Conservation (phyloP, 2,329 filamentous ascomycete species). For the Pseudopithomyces chartarum region DNA sequence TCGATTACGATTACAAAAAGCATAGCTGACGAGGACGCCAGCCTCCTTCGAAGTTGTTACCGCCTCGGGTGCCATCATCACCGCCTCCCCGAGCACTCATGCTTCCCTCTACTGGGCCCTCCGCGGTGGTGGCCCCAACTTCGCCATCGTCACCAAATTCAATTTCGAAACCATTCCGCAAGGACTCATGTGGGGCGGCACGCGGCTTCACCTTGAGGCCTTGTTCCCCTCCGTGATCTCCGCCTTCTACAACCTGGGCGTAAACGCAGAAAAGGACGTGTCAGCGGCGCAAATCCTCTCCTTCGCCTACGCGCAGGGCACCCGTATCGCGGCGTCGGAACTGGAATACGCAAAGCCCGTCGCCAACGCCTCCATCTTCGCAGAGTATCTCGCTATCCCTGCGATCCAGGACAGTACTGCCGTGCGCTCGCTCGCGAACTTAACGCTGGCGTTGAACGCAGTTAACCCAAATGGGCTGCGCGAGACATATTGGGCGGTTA, state of each 20-base stretch:
- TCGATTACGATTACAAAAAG: background rate
- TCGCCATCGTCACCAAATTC: conserved; percentile 42
- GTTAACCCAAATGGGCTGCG: conserved; percentile 22
- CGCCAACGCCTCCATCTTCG: conserved; percentile 29
- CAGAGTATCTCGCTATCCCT: conserved; percentile 30
- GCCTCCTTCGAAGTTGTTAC: conserved; percentile 20
- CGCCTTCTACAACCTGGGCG: conserved; percentile 33
- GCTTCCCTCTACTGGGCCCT: conserved; percentile 47
- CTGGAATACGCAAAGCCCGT: conserved; percentile 32
- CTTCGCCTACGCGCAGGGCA: conserved; percentile 21
- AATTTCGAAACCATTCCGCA: conserved; percentile 25
- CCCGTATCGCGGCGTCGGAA: conserved; percentile 25
- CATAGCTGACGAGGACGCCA: background rate
- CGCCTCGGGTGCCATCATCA: conserved; percentile 18
- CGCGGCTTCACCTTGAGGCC: conserved; percentile 14
- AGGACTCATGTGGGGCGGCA: conserved; percentile 35
- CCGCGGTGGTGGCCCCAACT: conserved; percentile 43
- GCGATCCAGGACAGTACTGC: conserved; percentile 21
- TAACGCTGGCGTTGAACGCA: conserved; percentile 24
- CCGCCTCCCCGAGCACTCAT: background rate
- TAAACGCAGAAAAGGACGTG: conserved; percentile 24
- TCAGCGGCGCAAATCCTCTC: conserved; percentile 35
- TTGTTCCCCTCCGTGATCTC: conserved; percentile 25
- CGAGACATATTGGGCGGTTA: conserved; percentile 34
- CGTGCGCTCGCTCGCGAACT: conserved; percentile 24